These are phyloP conservation scores for Rhododendron griersonianum DNA, from an alignment of 148 eudicot species.

Conservation along the genomic window DNA sequence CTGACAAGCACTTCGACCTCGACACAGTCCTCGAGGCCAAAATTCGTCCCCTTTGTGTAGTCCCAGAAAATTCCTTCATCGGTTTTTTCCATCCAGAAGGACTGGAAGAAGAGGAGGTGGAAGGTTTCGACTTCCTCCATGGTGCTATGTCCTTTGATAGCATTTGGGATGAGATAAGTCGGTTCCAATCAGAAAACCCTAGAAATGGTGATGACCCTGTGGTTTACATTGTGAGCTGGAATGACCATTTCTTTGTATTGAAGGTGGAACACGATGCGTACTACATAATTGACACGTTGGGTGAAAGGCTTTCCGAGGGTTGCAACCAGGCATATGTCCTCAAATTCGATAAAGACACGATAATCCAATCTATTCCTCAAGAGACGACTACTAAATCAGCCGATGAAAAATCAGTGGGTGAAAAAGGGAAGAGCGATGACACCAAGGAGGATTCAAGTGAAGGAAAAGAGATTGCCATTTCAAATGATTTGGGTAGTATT, in stretches of 20 bases:
- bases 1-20: slow-evolving; percentile 85
- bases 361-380: slow-evolving; percentile 29
- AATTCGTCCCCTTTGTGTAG: slow-evolving; percentile 45
- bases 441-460: slow-evolving; percentile 6
- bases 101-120: slow-evolving; percentile 35
- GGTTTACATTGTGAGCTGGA: slow-evolving; percentile 74
- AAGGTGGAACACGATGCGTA: slow-evolving; percentile 73
- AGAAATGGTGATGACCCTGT: slow-evolving; percentile 37
- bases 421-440: neutral
- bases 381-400: slow-evolving; percentile 9
- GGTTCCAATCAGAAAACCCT: slow-evolving; percentile 19
- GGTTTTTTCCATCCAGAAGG: slow-evolving; percentile 84
- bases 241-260: slow-evolving; percentile 75
- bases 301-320: slow-evolving; percentile 84
- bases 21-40: slow-evolving; percentile 68
- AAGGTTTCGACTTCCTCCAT: slow-evolving; percentile 52
- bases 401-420: slow-evolving; percentile 9
- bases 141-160: slow-evolving; percentile 81
- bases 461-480: neutral
- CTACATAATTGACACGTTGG: slow-evolving; percentile 77
- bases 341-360: slow-evolving; percentile 54
- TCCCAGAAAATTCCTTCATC: slow-evolving; percentile 62
- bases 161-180: slow-evolving; percentile 76
- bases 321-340: slow-evolving; percentile 64
- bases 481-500: neutral